Evolutionary conservation across 139 green algal genomes (phyloP).

Genomic region (Closterium sp.): DNA sequence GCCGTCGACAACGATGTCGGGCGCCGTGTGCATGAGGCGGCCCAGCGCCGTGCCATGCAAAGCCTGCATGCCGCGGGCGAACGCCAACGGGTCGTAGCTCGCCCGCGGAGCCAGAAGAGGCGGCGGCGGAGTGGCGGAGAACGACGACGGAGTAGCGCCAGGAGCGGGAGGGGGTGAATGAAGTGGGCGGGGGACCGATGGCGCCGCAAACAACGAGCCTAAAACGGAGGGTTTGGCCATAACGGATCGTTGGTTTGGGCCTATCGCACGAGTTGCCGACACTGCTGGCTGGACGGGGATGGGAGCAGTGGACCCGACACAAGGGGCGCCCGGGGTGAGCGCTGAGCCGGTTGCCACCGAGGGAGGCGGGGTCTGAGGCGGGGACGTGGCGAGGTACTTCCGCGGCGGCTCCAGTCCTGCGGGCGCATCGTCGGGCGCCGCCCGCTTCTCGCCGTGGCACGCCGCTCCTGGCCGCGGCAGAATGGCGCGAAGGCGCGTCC

Average conservation of each 20-base stretch:
- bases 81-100: not conserved
- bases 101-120: not conserved
- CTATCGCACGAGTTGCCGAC: too few species aligned
- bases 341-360: not conserved
- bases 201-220: not conserved
- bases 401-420: not conserved
- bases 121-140: not conserved
- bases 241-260: not conserved
- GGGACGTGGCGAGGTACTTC: not conserved
- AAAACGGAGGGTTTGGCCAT: not conserved
- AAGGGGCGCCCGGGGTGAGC: too few species aligned
- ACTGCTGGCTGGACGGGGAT: too few species aligned
- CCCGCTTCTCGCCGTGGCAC: not conserved
- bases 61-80: not conserved
- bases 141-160: not conserved
- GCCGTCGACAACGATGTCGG: constrained; percentile 8
- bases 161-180: not conserved
- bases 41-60: not conserved
- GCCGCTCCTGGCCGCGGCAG: not conserved
- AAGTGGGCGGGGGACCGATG: not conserved
- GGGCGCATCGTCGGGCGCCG: not conserved
- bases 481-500: not conserved
- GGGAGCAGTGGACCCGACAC: too few species aligned
- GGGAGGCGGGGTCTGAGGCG: not conserved
- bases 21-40: not conserved